Evolutionary conservation across 2,329 filamentous ascomycete genomes (phyloP).

Genomic region (Fusarium aywerte): DNA sequence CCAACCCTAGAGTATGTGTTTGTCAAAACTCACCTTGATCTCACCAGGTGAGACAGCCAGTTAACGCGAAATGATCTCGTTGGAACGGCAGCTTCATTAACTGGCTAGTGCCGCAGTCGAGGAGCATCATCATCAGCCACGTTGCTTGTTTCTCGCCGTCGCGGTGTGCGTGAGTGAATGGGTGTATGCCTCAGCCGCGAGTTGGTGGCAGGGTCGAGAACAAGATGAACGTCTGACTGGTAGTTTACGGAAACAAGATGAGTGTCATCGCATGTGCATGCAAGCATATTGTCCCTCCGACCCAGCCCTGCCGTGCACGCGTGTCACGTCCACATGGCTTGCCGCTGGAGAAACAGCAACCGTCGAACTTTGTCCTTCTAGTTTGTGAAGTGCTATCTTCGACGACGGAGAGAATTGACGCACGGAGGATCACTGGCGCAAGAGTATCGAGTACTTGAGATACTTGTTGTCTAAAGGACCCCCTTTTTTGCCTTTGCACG

Average conservation of each 20-base stretch:
- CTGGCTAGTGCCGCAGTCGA: not conserved
- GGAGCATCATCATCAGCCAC: constrained; percentile 25
- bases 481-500: constrained; percentile 10
- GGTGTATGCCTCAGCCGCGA: constrained; percentile 8
- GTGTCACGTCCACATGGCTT: constrained; percentile 30
- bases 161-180: not conserved
- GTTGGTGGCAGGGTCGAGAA: constrained; percentile 14
- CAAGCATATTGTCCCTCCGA: constrained; percentile 3
- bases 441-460: constrained; percentile 35
- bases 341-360: constrained; percentile 14
- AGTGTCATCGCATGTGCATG: no score
- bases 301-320: constrained; percentile 21
- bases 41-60: constrained; percentile 7
- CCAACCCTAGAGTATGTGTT: not conserved
- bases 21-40: not conserved
- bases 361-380: constrained; percentile 17
- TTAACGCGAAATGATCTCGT: not conserved
- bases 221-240: constrained; percentile 5
- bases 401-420: not conserved
- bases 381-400: not conserved
- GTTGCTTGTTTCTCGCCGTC: constrained; percentile 9
- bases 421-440: constrained; percentile 5
- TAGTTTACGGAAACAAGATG: constrained; percentile 12
- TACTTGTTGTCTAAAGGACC: constrained; percentile 15
- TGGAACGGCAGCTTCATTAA: not conserved